Evolutionary conservation across 78 protist species (phyloP).

Genomic region (Dictyostelium brefeldianum): DNA sequence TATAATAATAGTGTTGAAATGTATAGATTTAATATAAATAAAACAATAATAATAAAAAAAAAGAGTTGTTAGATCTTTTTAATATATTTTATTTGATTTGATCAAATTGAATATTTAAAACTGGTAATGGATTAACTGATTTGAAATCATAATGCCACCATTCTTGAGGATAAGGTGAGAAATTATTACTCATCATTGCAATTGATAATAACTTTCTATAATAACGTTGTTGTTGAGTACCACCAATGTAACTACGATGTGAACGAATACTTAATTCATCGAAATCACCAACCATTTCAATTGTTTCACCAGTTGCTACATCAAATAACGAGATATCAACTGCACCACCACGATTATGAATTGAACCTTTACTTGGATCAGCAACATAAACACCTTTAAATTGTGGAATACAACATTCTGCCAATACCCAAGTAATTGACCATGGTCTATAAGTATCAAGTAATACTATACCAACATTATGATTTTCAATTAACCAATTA

Average conservation of each 20-base stretch:
- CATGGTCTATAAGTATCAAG: conserved; percentile 67
- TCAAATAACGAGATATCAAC: conserved; percentile 47
- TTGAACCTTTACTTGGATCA: conserved; percentile 38
- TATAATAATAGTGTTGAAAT: background rate
- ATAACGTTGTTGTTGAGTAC: conserved; percentile 51
- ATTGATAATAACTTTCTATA: conserved; percentile 44
- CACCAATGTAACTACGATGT: conserved; percentile 61
- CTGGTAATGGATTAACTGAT: background rate
- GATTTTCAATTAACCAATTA: conserved; percentile 33
- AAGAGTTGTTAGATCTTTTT: background rate
- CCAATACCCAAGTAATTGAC: conserved; percentile 62
- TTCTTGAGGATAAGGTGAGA: conserved; percentile 40
- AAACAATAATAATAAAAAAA: background rate
- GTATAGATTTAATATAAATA: background rate
- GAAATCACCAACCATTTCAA: conserved; percentile 60
- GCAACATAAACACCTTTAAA: conserved; percentile 64
- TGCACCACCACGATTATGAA: conserved; percentile 78
- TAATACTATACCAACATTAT: conserved; percentile 41
- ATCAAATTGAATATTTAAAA: conserved; percentile 51
- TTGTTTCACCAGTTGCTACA: background rate
- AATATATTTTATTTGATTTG: conserved; percentile 7
- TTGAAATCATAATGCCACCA: conserved; percentile 77
- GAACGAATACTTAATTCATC: conserved; percentile 66
- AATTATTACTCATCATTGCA: conserved; percentile 46
- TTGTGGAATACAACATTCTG: background rate